Evolutionary conservation across 176 grass and related monocot species (phyloP), one percentile per base, ranked within the genome.

Genomic region (Rhynchospora breviuscula): DNA sequence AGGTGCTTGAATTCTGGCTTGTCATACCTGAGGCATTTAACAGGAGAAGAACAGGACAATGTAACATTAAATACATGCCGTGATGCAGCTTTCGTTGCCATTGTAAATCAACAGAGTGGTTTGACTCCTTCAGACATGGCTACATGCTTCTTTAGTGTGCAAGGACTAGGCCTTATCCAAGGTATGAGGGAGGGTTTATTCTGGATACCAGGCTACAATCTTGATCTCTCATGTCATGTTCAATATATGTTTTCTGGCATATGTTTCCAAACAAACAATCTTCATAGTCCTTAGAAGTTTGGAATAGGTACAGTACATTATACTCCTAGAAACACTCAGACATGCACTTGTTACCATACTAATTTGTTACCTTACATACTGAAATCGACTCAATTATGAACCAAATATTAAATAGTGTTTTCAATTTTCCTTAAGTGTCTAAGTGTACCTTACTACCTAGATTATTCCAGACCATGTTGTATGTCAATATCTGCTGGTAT

Each of bases 11-110:
- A 94, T 80, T 80, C 95, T 89, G 89, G 90, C 84, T 66, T 98
- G 71, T 98, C 95, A 21, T 98, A 94, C 82, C 92, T 98, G 80
- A 89, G 92, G 61, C 92, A 93, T 91, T 93, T 94, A 76, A 88
- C 92, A 15, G 89, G 90, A 85, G 84, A 25, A 70, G 60, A 83
- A 60, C 84, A 94, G 69, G 92, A 98, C 88, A 94, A 98, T 87
- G 63, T 93, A 84, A 98, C 95, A 13, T 79, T 98, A 87, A 90
- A 93, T 81, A 87, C 86, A 33, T 94, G 95, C 87, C 90, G 90
- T 59, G 89, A 98, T 84, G 92, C 95, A 79, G 92, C 95, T 81
- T 98, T 98, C 88, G 82, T 98, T 85, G 92, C 95, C 73, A 74
- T 98, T 84, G 86, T 85, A 72, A 87, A 87, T 86, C 89, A 94